Evolutionary conservation across 1,284 basidiomycete genomes (phyloP), one percentile per base, ranked within the genome.

Genomic region (Boletellus deceptivus): DNA sequence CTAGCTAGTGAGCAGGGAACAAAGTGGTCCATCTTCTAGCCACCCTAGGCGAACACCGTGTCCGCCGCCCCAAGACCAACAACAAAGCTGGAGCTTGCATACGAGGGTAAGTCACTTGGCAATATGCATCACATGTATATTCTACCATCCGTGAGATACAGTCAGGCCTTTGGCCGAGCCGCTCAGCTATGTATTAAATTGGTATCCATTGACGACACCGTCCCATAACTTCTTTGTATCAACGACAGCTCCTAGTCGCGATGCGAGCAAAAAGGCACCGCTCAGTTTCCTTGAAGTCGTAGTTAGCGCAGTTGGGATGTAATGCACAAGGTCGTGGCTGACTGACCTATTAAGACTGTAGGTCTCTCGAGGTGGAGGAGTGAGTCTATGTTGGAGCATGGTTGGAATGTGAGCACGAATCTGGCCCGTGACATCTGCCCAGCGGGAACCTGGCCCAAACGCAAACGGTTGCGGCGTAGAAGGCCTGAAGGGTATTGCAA

Each of bases 321-420:
- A 22, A 39, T 2, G 22, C 27, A 4, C 14, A 8, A 50, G 0
- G 14, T 6, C 3, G 20, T 1, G 10, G 10, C 6, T 7, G 11
- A 68, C 76, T 48, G 53, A 86, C 86, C 87, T 75, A 69, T 99
- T 99, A 48, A 98, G 72, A 66, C 89, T 93, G 69, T 98, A 98
- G 1, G 96, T 98, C 72, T 98, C 94, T 52, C 82, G 75, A 0
- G 96, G 96, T 2, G 96, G 96, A 0, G 96, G 96, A 2, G 92
- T 95, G 24, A 96, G 77, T 43, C 95, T 79, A 63, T 98, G 80
- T 59, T 83, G 75, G 49, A 99, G 78, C 93, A 99, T 98, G 48
- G 91, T 75, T 3, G 96, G 96, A 52, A 99, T 98, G 45, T 86
- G 80, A 3, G 76, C 80, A 24, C 91, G 78, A 51, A 96, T 93